Percentiles rank a stretch among this genome's conserved stretches.
phyloP scores from a whole-genome alignment of 768 basidiomycete genomes.

The Rhodotorula taiwanensis region DNA sequence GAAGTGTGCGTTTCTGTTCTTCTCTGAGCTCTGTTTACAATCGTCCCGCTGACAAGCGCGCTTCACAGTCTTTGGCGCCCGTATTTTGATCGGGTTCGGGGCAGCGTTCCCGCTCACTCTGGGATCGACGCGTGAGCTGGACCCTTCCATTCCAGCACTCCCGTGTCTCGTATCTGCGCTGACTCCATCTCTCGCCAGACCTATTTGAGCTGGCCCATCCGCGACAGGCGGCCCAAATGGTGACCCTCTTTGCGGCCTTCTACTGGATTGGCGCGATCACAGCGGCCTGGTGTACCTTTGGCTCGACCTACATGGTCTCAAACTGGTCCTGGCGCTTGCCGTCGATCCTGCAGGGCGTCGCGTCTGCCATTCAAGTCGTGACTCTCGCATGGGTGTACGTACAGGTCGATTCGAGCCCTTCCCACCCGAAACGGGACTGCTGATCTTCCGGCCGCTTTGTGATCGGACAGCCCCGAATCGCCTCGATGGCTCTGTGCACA shows the following conservation, averaged over 20 bases:
- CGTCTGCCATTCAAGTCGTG: slow-evolving; percentile 5
- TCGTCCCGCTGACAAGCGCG: not conserved
- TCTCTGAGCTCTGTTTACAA: too few relatives aligned
- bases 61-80: slow-evolving; percentile 12
- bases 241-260: slow-evolving; percentile 1
- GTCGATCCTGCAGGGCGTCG: slow-evolving; percentile 9
- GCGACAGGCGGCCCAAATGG: slow-evolving; percentile 4
- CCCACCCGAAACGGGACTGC: too few relatives aligned
- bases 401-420: too few relatives aligned
- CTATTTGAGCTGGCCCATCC: slow-evolving; percentile 23
- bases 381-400: not conserved
- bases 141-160: too few relatives aligned
- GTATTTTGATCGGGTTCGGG: slow-evolving; percentile 6
- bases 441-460: not conserved
- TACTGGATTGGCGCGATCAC: slow-evolving; percentile 12
- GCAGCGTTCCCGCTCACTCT: slow-evolving; percentile 5
- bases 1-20: not conserved
- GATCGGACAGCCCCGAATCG: slow-evolving; percentile 22
- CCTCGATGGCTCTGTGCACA: slow-evolving; percentile 25
- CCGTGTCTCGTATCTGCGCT: not conserved
- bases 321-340: slow-evolving; percentile 23
- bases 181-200: not conserved
- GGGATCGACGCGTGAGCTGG: not conserved
- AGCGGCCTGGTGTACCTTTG: slow-evolving; percentile 15
- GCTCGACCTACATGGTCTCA: not conserved